Evolutionary conservation across 208 protist genomes (phyloP), one percentile per base, ranked within the genome.

Genomic region (Trypanosoma brucei): DNA sequence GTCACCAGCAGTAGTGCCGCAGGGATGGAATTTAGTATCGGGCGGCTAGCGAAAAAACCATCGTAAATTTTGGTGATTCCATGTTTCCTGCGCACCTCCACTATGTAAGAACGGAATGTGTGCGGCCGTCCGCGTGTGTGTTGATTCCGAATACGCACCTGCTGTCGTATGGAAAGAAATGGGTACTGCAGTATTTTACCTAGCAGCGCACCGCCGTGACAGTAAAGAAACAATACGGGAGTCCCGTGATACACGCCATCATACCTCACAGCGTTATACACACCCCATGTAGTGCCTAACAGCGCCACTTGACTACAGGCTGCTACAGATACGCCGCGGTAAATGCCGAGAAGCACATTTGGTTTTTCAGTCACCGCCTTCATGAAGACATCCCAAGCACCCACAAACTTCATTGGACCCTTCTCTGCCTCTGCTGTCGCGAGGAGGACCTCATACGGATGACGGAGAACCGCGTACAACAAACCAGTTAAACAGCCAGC

Each of bases 31-130:
- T 82, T 75, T 33, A 95, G 71, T 14, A 91, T 56, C 2, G 89
- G 89, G 30, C 78, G 72, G 13, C 70, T 60, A 37, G 56, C 59
- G 55, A 92, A 95, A 65, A 92, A 95, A 34, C 89, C 89, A 36
- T 95, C 89, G 69, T 75, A 95, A 36, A 95, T 57, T 58, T 88
- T 91, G 3, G 82, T 84, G 30, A 92, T 65, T 36, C 86, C 89
- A 63, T 91, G 83, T 31, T 74, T 74, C 0, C 70, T 74, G 3
- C 83, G 83, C 44, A 92, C 54, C 46, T 91, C 78, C 36, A 55
- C 11, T 14, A 92, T 69, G 54, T 86, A 76, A 1, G 82, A 71
- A 53, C 81, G 79, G 63, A 89, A 91, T 22, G 72, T 80, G 56
- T 76, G 48, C 2, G 62, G 72, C 39, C 63, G 64, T 7, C 64